phyloP scores from a whole-genome alignment of 2,329 filamentous ascomycete species.

The Neoascochyta sp. region DNA sequence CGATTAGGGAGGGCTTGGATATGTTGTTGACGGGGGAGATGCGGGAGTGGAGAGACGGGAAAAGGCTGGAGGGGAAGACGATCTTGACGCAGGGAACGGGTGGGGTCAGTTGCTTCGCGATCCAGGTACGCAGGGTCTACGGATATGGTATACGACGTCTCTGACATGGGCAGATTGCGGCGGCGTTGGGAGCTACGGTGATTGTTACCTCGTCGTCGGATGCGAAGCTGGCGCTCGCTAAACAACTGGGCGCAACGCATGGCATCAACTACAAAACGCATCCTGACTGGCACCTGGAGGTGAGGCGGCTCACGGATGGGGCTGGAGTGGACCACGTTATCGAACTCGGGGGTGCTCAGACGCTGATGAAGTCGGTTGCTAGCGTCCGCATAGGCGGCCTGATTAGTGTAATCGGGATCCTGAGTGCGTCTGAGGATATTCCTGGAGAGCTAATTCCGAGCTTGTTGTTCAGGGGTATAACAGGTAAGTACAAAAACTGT shows the following conservation, averaged over 20 bases:
- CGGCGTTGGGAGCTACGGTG: conserved; percentile 46
- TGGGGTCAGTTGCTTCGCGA: conserved; percentile 39
- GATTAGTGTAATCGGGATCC: conserved; percentile 47
- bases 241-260: conserved; percentile 41
- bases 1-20: conserved; percentile 7
- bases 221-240: conserved; percentile 47
- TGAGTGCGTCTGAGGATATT: conserved; percentile 13
- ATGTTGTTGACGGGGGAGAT: conserved; percentile 4
- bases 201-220: conserved; percentile 56
- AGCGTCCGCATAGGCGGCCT: conserved; percentile 46
- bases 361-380: conserved; percentile 46
- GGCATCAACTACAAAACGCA: conserved; percentile 58
- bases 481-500: conserved; percentile 7
- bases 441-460: conserved; percentile 10
- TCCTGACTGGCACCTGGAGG: conserved; percentile 54
- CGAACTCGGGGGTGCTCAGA: conserved; percentile 43
- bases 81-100: conserved; percentile 61
- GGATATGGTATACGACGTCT: background rate
- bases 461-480: conserved; percentile 17
- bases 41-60: conserved; percentile 5
- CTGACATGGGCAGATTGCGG: conserved; percentile 13
- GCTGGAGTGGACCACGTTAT: conserved; percentile 47
- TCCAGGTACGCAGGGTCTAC: conserved; percentile 7
- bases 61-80: conserved; percentile 18
- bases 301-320: conserved; percentile 43